Base-by-base conservation (phyloP, 768 basidiomycete genomes). In the Tylopilus plumbeoviolaceoides region DNA sequence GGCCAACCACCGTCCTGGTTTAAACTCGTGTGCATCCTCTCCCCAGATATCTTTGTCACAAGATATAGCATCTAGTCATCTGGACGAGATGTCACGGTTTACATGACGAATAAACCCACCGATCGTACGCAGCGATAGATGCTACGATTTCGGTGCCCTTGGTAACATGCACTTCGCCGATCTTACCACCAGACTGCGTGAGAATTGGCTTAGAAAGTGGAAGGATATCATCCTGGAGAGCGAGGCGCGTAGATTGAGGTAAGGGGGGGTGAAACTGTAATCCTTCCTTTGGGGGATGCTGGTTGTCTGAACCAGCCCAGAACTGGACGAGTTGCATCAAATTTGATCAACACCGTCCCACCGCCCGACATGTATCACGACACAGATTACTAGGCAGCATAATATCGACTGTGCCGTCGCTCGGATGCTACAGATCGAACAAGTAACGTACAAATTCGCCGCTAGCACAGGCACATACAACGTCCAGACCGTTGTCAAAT, bases 141-240 rank as follows among this genome's bases (percentile, higher is more conserved):
- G 75, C 56, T 4, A 79, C 66, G 10, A 83, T 63, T 35, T 77
- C 76, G 21, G 73, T 75, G 5, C 79, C 78, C 58, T 77, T 77
- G 5, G 77, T 74, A 36, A 84, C 71, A 4, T 75, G 74, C 10
- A 85, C 43, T 46, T 78, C 69, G 1, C 62, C 61, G 47, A 79
- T 62, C 17, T 68, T 48, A 50, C 73, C 68, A 3, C 82, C 82
- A 5, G 73, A 73, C 18, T 62, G 63, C 5, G 75, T 76, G 50
- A 58, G 70, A 47, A 82, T 73, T 3, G 80, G 80, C 50, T 71
- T 73, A 3, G 80, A 78, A 30, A 87, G 73, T 0, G 85, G 84
- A n/a, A 87, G 62, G n/a, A 81, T 62, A 50, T 83, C 79, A 59
- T 87, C 82, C 31, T 70, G 66, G 5, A 65, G 67, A 0, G 82